Evolutionary conservation across 768 basidiomycete genomes (phyloP).

Genomic region (Mycena metata): DNA sequence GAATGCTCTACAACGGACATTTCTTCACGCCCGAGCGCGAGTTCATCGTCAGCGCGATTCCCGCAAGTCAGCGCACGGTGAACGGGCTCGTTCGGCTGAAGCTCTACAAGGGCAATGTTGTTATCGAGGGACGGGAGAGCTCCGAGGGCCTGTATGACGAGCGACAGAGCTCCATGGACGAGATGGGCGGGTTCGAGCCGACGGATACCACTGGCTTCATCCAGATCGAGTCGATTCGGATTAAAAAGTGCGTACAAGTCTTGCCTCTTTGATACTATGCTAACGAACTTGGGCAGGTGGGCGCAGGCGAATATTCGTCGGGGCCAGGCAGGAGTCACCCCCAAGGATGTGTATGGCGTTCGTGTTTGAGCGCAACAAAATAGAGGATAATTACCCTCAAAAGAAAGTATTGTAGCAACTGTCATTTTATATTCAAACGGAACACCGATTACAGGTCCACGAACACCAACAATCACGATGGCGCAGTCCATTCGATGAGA

Average conservation of each 20-base stretch:
- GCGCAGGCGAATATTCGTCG: conserved; percentile 89
- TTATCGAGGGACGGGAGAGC: conserved; percentile 92
- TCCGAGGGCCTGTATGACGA: conserved; percentile 97
- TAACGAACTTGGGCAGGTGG: conserved; percentile 66
- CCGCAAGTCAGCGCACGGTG: conserved; percentile 95
- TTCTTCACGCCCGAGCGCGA: conserved; percentile 99
- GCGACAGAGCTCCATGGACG: conserved; percentile 97
- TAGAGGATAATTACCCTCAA: neutral
- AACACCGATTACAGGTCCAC: too few species aligned
- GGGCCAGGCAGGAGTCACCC: conserved; percentile 82
- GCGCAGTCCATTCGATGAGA: neutral
- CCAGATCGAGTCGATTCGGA: conserved; percentile 96
- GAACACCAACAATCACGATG: too few species aligned
- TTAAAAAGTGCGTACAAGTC: conserved; percentile 84
- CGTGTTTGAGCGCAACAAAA: conserved; percentile 56
- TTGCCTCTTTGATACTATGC: conserved; percentile 4
- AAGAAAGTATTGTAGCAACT: conserved; percentile 20
- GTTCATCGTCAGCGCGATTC: conserved; percentile 91
- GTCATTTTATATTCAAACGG: neutral
- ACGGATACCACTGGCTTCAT: conserved; percentile 97
- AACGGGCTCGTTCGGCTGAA: conserved; percentile 93
- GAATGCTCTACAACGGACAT: conserved; percentile 97
- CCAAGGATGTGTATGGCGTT: conserved; percentile 85
- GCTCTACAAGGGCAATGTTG: conserved; percentile 96
- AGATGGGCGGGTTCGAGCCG: conserved; percentile 97